Percentiles rank a stretch among this genome's conserved stretches.
These are phyloP conservation scores for Yarrowia sp. DNA, from an alignment of 805 yeast species.

Conservation along the genomic window DNA sequence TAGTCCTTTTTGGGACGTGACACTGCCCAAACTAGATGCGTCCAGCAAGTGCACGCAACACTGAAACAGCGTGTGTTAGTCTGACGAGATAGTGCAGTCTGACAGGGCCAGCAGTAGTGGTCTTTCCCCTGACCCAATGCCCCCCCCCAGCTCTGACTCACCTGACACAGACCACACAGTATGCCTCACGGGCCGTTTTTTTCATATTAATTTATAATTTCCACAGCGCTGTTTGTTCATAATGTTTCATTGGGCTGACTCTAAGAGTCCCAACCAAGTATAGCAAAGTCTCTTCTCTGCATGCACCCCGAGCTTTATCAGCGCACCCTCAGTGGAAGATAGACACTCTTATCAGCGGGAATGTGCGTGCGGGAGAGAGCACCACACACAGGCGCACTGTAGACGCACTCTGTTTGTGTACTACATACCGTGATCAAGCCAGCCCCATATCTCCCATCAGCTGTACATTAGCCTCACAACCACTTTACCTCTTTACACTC, in stretches of 20 bases:
- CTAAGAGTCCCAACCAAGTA: not conserved
- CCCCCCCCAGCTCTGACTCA: too few relatives aligned
- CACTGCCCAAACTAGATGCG: not conserved
- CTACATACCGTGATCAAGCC: too few relatives aligned
- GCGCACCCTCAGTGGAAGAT: not conserved
- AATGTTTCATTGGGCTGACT: not conserved
- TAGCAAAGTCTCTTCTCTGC: not conserved
- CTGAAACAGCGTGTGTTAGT: not conserved
- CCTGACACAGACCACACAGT: not conserved
- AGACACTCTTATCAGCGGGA: too few relatives aligned
- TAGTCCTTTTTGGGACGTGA: not conserved
- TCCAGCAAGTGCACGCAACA: not conserved
- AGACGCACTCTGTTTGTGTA: too few relatives aligned
- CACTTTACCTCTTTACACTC: not conserved
- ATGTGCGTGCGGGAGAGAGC: too few relatives aligned
- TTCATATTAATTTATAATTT: too few relatives aligned
- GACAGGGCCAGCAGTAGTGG: too few relatives aligned
- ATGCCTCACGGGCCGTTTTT: too few relatives aligned
- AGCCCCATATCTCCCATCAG: not conserved
- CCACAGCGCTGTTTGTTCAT: too few relatives aligned
- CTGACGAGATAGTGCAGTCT: too few relatives aligned
- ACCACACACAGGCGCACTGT: too few relatives aligned
- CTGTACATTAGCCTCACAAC: not conserved
- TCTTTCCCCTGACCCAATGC: too few relatives aligned
- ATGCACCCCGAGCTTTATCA: conserved; percentile 3